phyloP scores from a whole-genome alignment of 2,329 filamentous ascomycete genomes.

The Paecilomyces fulvus region DNA sequence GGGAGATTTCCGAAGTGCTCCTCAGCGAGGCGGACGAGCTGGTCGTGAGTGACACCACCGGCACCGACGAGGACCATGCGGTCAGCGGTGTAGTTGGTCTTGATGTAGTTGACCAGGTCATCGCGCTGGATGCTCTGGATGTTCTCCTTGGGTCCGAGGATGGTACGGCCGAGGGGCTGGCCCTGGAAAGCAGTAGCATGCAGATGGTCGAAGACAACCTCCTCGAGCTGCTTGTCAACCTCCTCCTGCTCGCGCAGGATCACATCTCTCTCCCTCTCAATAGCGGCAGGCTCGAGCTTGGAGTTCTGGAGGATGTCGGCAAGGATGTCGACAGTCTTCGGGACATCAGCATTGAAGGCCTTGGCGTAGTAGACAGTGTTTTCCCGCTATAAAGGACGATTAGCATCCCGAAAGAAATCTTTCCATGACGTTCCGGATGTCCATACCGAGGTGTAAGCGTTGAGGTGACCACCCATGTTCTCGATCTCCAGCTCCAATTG shows the following conservation, averaged over 20 bases:
- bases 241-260: constrained; percentile 98
- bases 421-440: constrained; percentile 12
- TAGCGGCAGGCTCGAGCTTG: constrained; percentile 85
- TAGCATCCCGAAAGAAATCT: constrained; percentile 15
- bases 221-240: constrained; percentile 99
- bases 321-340: constrained; percentile 93
- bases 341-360: constrained; percentile 95
- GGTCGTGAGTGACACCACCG: constrained; percentile 84
- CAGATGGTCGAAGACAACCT: constrained; percentile 98
- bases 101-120: constrained; percentile 93
- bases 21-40: constrained; percentile 93
- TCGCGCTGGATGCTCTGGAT: constrained; percentile 90
- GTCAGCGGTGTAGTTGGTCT: constrained; percentile 98
- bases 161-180: constrained; percentile 94
- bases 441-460: constrained; percentile 96
- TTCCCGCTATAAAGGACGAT: constrained; percentile 60
- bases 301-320: constrained; percentile 99
- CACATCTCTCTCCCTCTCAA: constrained; percentile 96
- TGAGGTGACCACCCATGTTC: constrained; percentile 99
- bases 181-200: constrained; percentile 97
- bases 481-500: constrained; percentile 99
- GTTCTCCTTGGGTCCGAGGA: constrained; percentile 95
- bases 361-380: constrained; percentile 99
- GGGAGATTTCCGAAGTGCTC: constrained; percentile 84
- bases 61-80: constrained; percentile 98